Evolutionary conservation across 768 basidiomycete species (phyloP), one percentile per base, ranked within the genome.

Genomic region (Leccinum imitatum): DNA sequence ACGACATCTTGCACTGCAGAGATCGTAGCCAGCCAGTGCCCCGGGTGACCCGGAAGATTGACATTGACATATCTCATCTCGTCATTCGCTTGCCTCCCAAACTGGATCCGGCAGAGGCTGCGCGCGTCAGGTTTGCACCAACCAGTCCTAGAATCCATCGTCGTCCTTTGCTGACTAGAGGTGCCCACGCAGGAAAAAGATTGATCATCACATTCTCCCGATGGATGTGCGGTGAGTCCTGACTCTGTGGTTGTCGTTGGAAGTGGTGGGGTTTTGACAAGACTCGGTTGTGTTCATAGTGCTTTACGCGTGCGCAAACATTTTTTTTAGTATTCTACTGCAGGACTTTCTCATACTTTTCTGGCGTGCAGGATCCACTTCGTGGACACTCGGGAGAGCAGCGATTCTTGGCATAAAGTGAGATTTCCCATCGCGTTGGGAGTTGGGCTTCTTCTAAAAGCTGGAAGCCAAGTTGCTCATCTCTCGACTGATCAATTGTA

Each of bases 361-460:
- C 17, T 25, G 56, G 47, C 19, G 10, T 8, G n/a, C 59, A 85
- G 88, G 30, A 30, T 30, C 30, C 2, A 30, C 0, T 30, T 30
- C 30, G 30, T 89, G 85, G 89, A 90, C 88, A 0, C 75, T 90
- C 4, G 87, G 87, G 1, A 83, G 79, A 59, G 67, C 87, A 1
- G 83, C 89, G 2, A 88, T 90, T 62, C 78, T 91, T 48, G 89
- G 89, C 1, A 90, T 90, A 65, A 74, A 76, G 89, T 87, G 33
- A 60, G 80, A 62, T 47, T 57, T 23, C 31, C 11, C 14, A 11
- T 11, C 39, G 50, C 31, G 11, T 44, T 17, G 19, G 13, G 10
- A 14, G 4, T 25, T 14, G 31, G 1, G 21, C 10, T 10, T 50
- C 30, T 6, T 59, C 59, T 58, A 44, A 61, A 54, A 46, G 30